Percentiles rank a stretch among this genome's conserved stretches.
phyloP scores from a whole-genome alignment of 2,329 filamentous ascomycete species.

The Cladorrhinum sp. region DNA sequence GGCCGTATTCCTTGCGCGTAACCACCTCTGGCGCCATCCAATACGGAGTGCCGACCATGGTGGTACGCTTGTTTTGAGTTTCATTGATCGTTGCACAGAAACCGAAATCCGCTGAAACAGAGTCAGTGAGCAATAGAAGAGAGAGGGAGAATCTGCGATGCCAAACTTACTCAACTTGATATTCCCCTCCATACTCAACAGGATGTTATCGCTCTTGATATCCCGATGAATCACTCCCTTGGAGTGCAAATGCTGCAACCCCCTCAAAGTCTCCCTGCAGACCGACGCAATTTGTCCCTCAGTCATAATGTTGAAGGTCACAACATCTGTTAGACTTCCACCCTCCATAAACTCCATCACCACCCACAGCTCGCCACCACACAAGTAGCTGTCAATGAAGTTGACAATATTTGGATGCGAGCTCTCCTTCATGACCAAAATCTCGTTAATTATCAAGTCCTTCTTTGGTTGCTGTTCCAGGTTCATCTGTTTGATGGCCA shows the following conservation, averaged over 20 bases:
- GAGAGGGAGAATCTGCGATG: background rate
- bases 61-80: constrained; percentile 92
- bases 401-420: constrained; percentile 99
- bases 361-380: constrained; percentile 90
- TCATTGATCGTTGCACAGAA: constrained; percentile 99
- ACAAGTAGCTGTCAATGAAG: constrained; percentile 95
- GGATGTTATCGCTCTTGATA: constrained; percentile 98
- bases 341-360: constrained; percentile 99
- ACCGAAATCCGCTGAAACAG: constrained; percentile 80
- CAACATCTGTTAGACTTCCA: constrained; percentile 93
- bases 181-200: constrained; percentile 88
- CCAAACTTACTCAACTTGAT: constrained; percentile 85
- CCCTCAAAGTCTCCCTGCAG: constrained; percentile 87
- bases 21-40: constrained; percentile 99
- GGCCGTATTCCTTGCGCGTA: constrained; percentile 93
- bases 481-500: constrained; percentile 99
- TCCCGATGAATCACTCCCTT: constrained; percentile 98
- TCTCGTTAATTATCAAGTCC: constrained; percentile 98
- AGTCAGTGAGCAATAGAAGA: background rate
- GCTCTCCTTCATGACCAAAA: constrained; percentile 98
- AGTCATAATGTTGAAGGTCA: constrained; percentile 99
- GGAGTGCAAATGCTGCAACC: constrained; percentile 90
- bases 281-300: constrained; percentile 96
- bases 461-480: constrained; percentile 98
- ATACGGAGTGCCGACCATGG: constrained; percentile 98